Conservation (phyloP, 2,329 filamentous ascomycete genomes). For the Zasmidium cellare region DNA sequence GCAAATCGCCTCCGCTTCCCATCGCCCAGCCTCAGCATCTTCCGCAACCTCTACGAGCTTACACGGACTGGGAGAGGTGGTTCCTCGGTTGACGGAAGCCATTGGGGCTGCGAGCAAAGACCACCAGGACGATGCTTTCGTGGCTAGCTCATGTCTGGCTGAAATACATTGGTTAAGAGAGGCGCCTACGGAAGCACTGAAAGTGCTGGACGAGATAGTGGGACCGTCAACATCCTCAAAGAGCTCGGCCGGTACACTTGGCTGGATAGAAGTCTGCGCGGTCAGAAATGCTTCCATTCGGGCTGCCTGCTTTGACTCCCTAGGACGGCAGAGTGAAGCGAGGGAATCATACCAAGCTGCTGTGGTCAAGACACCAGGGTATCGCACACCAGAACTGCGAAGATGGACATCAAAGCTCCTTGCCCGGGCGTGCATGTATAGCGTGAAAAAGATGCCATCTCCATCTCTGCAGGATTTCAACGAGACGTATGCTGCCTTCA, state of each 20-base stretch:
- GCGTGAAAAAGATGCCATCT: constrained; percentile 23
- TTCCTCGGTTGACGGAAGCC: constrained; percentile 42
- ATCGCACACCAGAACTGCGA: constrained; percentile 31
- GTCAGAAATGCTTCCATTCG: constrained; percentile 32
- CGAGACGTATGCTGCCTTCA: constrained; percentile 43
- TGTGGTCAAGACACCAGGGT: constrained; percentile 26
- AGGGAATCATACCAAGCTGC: constrained; percentile 24
- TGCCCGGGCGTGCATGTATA: constrained; percentile 31
- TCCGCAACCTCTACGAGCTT: constrained; percentile 37
- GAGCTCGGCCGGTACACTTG: constrained; percentile 30
- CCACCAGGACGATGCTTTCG: constrained; percentile 59
- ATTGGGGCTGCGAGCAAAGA: constrained; percentile 25
- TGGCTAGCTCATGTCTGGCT: constrained; percentile 78
- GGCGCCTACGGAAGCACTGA: constrained; percentile 58
- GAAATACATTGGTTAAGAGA: constrained; percentile 81
- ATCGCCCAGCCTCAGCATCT: constrained; percentile 43
- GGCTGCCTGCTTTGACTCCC: constrained; percentile 29
- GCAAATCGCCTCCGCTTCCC: constrained; percentile 46
- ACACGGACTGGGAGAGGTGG: constrained; percentile 37
- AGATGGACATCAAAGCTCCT: constrained; percentile 36
- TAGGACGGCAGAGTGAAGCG: constrained; percentile 24
- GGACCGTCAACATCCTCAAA: constrained; percentile 1
- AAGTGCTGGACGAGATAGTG: constrained; percentile 42
- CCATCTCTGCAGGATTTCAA: constrained; percentile 22
- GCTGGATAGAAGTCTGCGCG: constrained; percentile 79